phyloP scores from a whole-genome alignment of 75 land plant genomes.

The Pinus albicaulis region DNA sequence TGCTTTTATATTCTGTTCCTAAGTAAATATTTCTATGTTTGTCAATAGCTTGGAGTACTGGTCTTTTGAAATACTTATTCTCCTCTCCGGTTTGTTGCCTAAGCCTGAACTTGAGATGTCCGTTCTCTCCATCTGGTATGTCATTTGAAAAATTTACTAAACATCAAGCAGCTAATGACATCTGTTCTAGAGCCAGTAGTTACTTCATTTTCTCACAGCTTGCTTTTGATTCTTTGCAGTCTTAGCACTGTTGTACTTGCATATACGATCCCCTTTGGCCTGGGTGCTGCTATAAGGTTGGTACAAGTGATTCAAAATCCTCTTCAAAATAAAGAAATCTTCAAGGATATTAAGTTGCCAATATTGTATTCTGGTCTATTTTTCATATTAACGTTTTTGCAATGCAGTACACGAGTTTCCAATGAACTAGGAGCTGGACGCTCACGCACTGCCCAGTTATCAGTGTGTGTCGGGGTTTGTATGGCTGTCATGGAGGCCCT shows the following conservation, averaged over 20 bases:
- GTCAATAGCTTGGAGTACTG: conserved; percentile 64
- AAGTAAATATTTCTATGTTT: background rate
- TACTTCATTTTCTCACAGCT: too few relatives aligned
- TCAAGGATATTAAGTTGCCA: background rate
- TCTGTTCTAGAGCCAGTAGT: background rate
- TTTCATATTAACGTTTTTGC: background rate
- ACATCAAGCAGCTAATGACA: conserved; percentile 17
- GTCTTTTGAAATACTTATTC: conserved; percentile 60
- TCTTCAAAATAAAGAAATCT: background rate
- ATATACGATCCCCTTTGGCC: conserved; percentile 67
- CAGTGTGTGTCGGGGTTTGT: conserved; percentile 31
- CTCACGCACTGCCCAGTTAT: conserved; percentile 42
- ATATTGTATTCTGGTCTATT: background rate
- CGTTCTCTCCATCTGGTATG: conserved; percentile 49
- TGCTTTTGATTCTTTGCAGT: conserved; percentile 19
- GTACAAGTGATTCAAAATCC: background rate
- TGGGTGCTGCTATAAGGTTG: conserved; percentile 70
- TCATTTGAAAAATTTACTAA: conserved; percentile 10
- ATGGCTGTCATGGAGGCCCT: conserved; percentile 45
- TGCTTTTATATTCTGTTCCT: too few relatives aligned
- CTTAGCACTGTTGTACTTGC: conserved; percentile 33
- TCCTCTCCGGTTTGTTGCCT: conserved; percentile 63
- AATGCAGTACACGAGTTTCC: conserved; percentile 64
- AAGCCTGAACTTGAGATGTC: conserved; percentile 74
- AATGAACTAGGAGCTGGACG: conserved; percentile 81